A percentile compares a stretch with the other conserved stretches of the same genome.
phyloP scores from a whole-genome alignment of 345 rosid species.

The Acer saccharum region DNA sequence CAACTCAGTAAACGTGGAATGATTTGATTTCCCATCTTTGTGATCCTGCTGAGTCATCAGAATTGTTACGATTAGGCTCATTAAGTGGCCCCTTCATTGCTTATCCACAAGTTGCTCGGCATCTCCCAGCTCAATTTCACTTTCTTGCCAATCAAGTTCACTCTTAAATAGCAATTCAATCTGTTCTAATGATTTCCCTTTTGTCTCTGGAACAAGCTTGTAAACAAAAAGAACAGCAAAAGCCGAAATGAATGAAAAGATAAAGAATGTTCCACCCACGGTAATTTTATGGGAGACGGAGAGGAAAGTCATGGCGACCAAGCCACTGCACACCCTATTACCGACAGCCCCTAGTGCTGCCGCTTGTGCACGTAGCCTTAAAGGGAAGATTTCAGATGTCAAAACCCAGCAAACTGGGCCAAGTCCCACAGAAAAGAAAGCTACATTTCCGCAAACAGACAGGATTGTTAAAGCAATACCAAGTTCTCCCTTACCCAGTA shows the following conservation, averaged over 20 bases:
- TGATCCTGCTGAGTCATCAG: background rate
- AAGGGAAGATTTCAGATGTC: conserved; percentile 80
- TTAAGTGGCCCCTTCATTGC: conserved; percentile 20
- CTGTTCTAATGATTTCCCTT: conserved; percentile 81
- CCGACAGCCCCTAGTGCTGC: conserved; percentile 78
- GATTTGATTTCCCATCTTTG: background rate
- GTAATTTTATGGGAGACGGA: conserved; percentile 62
- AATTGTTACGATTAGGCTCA: background rate
- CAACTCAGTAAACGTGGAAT: background rate
- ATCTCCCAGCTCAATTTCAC: conserved; percentile 71
- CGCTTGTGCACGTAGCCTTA: conserved; percentile 80
- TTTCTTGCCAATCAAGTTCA: conserved; percentile 35
- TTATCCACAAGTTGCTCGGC: conserved; percentile 70
- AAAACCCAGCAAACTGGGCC: conserved; percentile 86
- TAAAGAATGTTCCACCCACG: conserved; percentile 63
- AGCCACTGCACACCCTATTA: conserved; percentile 74
- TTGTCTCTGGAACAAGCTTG: conserved; percentile 68
- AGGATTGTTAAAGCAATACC: conserved; percentile 50
- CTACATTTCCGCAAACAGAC: conserved; percentile 76
- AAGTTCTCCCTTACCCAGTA: conserved; percentile 47
- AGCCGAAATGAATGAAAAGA: conserved; percentile 58
- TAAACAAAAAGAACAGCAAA: conserved; percentile 68
- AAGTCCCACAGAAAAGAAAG: conserved; percentile 79
- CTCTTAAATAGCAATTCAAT: conserved; percentile 61
- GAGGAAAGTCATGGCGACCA: conserved; percentile 83